Conservation (phyloP, 257 asterid genomes). For the Solanum lignicaule region DNA sequence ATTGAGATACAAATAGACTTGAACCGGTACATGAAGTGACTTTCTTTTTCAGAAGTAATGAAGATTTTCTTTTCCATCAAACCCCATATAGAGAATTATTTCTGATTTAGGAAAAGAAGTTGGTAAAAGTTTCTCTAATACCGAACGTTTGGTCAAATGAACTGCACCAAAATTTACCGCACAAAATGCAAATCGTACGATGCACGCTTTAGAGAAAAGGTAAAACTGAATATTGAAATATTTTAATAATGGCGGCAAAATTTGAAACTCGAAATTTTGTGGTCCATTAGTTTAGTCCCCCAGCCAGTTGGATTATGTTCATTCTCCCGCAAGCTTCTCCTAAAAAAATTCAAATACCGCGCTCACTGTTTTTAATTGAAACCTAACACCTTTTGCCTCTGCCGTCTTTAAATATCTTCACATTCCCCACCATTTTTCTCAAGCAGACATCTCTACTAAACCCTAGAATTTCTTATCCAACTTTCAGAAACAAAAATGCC, state of each 20-base stretch:
- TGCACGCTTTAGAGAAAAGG: neutral
- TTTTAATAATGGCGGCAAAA: neutral
- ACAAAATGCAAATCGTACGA: neutral
- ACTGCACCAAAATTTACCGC: neutral
- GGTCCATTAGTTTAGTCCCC: neutral
- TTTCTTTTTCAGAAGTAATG: neutral
- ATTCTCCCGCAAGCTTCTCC: conserved; percentile 55
- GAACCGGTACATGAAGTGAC: neutral
- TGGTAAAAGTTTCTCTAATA: neutral
- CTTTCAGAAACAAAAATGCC: conserved; percentile 35
- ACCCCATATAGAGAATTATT: neutral
- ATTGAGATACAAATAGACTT: neutral
- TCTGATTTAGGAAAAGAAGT: neutral
- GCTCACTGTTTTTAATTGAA: conserved; percentile 8
- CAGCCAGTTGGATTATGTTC: neutral
- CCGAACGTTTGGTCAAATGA: neutral
- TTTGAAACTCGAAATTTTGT: neutral
- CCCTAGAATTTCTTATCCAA: neutral
- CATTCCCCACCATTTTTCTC: neutral
- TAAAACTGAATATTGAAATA: neutral
- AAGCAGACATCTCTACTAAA: neutral
- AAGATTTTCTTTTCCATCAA: neutral
- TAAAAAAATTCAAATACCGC: conserved; percentile 25
- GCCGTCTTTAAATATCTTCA: neutral
- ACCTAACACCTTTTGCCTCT: neutral